Conservation (phyloP, 1,139 yeast species). For the Kodamaea plutei region DNA sequence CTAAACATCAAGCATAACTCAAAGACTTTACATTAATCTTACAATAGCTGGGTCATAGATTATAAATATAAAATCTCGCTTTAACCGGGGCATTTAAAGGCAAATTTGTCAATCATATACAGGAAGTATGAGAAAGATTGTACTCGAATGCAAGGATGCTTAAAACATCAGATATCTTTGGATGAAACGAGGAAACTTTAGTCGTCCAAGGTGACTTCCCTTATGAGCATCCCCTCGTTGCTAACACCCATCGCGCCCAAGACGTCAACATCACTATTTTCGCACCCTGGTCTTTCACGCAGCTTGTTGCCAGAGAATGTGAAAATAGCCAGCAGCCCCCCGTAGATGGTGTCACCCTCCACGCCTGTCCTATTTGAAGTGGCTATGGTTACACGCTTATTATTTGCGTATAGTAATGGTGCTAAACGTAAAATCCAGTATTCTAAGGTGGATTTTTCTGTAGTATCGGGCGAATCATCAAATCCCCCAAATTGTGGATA, state of each 20-base stretch:
- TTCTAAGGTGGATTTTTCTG: slow-evolving; percentile 28
- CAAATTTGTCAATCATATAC: no score
- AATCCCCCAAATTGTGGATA: not conserved
- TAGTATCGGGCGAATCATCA: slow-evolving; percentile 10
- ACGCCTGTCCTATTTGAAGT: slow-evolving; percentile 72
- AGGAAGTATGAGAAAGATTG: no score
- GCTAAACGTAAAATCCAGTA: slow-evolving; percentile 74
- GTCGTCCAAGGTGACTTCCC: slow-evolving; percentile 40
- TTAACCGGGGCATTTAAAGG: no score
- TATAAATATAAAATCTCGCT: no score
- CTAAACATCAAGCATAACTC: no score
- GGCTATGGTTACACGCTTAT: slow-evolving; percentile 33
- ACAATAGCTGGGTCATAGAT: no score
- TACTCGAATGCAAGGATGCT: no score
- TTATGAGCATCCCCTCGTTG: slow-evolving; percentile 54
- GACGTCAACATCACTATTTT: slow-evolving; percentile 50
- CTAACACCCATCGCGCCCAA: slow-evolving; percentile 58
- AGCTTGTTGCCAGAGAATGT: slow-evolving; percentile 28
- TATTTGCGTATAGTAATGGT: slow-evolving; percentile 53
- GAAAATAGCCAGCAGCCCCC: slow-evolving; percentile 62
- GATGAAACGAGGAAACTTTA: no score
- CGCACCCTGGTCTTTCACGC: slow-evolving; percentile 27
- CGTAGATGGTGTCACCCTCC: slow-evolving; percentile 67
- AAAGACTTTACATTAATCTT: no score
- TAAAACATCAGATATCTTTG: no score